A percentile compares a stretch with the other conserved stretches of the same genome.
Evolutionary conservation across 176 grass and related monocot species (phyloP).

Genomic region (Chloris gayana): DNA sequence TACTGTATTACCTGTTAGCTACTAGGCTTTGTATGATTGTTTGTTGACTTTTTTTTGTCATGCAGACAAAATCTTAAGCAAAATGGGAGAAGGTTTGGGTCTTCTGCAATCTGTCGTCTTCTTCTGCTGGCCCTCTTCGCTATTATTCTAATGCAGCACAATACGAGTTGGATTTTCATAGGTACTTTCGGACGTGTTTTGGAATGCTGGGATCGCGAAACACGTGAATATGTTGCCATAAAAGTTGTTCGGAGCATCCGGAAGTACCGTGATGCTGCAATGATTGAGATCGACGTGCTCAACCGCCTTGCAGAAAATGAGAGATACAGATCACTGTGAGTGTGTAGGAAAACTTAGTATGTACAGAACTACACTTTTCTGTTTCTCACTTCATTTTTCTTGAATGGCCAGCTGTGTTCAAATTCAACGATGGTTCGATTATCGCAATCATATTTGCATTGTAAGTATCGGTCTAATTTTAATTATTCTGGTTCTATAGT

Average conservation of each 20-base stretch:
- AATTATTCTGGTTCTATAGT: constrained; percentile 29
- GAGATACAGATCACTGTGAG: constrained; percentile 69
- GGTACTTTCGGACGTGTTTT: constrained; percentile 98
- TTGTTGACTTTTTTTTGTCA: constrained; percentile 29
- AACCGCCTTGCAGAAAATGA: constrained; percentile 76
- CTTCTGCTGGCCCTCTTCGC: constrained; percentile 23
- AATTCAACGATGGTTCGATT: constrained; percentile 97
- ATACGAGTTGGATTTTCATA: constrained; percentile 45
- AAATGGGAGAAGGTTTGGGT: constrained; percentile 95
- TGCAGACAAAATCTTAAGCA: constrained; percentile 97
- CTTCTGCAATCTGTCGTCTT: constrained; percentile 43
- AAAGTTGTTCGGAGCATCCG: constrained; percentile 89
- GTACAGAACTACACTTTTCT: constrained; percentile 4
- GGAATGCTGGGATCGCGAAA: constrained; percentile 98
- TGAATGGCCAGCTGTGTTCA: constrained; percentile 75
- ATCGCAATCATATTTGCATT: constrained; percentile 95
- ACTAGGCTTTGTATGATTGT: constrained; percentile 19
- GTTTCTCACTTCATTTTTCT: constrained; percentile 24
- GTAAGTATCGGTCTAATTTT: constrained; percentile 62
- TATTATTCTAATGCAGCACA: constrained; percentile 45
- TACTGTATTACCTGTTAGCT: neutral
- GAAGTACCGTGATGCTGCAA: constrained; percentile 82
- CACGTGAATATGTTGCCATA: constrained; percentile 81
- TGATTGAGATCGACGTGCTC: constrained; percentile 92
- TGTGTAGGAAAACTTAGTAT: constrained; percentile 19